Evolutionary conservation across 1,284 basidiomycete genomes (phyloP).

Genomic region (Bjerkandera adusta): DNA sequence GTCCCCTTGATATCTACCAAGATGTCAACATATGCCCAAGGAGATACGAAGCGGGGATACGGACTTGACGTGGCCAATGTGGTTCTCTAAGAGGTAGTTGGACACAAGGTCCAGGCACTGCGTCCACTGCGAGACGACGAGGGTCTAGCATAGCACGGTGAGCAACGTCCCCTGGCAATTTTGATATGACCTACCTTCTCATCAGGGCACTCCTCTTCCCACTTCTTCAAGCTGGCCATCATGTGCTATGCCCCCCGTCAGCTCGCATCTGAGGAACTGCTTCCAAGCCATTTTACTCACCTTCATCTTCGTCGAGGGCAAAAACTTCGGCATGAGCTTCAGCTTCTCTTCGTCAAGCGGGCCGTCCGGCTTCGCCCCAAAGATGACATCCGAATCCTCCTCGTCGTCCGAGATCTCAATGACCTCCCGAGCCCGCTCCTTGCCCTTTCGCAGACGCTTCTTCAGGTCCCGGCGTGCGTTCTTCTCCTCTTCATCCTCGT

Average conservation of each 20-base stretch:
- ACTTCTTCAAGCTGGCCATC: conserved; percentile 46
- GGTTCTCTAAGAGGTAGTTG: conserved; percentile 48
- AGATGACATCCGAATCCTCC: conserved; percentile 38
- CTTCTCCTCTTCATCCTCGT: conserved; percentile 42
- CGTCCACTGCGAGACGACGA: conserved; percentile 65
- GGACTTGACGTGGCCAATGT: conserved; percentile 52
- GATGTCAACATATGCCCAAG: conserved; percentile 2
- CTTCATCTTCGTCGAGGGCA: conserved; percentile 67
- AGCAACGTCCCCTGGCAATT: background rate
- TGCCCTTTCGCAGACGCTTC: conserved; percentile 28
- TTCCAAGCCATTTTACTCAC: conserved; percentile 30
- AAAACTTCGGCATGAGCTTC: conserved; percentile 45
- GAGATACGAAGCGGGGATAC: conserved; percentile 15
- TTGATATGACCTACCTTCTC: conserved; percentile 46
- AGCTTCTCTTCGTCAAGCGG: conserved; percentile 28
- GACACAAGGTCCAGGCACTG: conserved; percentile 52
- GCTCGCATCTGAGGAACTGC: conserved; percentile 2
- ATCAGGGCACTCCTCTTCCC: conserved; percentile 43
- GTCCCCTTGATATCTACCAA: conserved; percentile 52
- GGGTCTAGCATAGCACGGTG: conserved; percentile 32
- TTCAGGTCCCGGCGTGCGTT: conserved; percentile 36
- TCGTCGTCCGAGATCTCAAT: conserved; percentile 50
- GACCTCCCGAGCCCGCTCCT: conserved; percentile 25
- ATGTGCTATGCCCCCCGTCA: conserved; percentile 38
- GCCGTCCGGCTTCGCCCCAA: conserved; percentile 32